Percentiles rank a stretch among this genome's conserved stretches.
Conservation (phyloP, 768 basidiomycete species). For the Neoboletus magnificus region DNA sequence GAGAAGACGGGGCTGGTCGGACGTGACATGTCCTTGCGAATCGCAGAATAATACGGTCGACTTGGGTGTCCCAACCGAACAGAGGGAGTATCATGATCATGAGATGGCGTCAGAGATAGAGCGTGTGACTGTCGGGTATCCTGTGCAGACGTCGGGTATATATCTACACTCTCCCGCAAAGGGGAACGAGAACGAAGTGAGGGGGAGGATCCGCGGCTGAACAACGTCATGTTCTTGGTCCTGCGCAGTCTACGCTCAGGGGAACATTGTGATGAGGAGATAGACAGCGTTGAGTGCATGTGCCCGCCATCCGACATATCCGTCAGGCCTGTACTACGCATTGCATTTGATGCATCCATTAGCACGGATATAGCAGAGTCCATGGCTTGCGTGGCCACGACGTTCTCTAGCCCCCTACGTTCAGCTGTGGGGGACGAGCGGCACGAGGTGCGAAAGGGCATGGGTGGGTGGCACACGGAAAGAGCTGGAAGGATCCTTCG, state of each 20-base stretch:
- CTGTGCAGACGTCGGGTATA: slow-evolving; percentile 10
- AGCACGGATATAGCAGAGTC: slow-evolving; percentile 21
- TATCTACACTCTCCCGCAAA: slow-evolving; percentile 21
- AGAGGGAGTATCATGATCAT: slow-evolving; percentile 20
- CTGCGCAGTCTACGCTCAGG: slow-evolving; percentile 39
- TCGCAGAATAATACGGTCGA: slow-evolving; percentile 54
- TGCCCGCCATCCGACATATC: slow-evolving; percentile 12
- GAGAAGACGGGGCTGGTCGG: slow-evolving; percentile 35
- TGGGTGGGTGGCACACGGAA: slow-evolving; percentile 13
- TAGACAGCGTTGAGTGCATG: slow-evolving; percentile 20
- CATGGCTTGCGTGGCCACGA: slow-evolving; percentile 11
- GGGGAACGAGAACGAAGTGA: slow-evolving; percentile 22
- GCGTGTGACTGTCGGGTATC: slow-evolving; percentile 22
- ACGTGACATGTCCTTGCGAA: slow-evolving; percentile 46
- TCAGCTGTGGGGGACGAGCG: slow-evolving; percentile 4
- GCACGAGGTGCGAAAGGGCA: slow-evolving; percentile 14
- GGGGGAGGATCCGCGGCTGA: slow-evolving; percentile 26
- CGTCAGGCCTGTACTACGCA: slow-evolving; percentile 20
- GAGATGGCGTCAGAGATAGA: slow-evolving; percentile 20
- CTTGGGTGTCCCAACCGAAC: slow-evolving; percentile 49
- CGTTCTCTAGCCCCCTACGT: not conserved
- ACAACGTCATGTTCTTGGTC: slow-evolving; percentile 35
- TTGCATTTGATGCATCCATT: slow-evolving; percentile 19
- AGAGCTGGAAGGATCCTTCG: slow-evolving; percentile 22
- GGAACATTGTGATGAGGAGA: slow-evolving; percentile 25